Conservation (phyloP, 2,329 filamentous ascomycete species). For the Aspergillus sp. region DNA sequence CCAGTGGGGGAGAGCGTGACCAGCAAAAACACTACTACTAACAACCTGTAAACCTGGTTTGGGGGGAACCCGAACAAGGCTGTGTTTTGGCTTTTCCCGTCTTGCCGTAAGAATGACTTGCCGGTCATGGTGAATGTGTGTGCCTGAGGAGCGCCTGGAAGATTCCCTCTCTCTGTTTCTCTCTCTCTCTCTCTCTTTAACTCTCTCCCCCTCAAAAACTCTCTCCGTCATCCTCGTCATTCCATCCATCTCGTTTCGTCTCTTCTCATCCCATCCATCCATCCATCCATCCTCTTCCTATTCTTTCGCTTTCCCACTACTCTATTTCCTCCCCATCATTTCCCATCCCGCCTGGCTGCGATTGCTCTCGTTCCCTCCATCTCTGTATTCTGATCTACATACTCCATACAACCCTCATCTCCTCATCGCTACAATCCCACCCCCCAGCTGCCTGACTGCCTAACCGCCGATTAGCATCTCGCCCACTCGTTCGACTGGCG, state of each 20-base stretch:
- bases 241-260: neutral
- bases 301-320: neutral
- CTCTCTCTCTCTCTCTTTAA: slow-evolving; percentile 12
- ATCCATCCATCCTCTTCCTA: neutral
- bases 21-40: too few species aligned
- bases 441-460: slow-evolving; percentile 26
- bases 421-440: neutral
- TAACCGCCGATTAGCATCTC: slow-evolving; percentile 17
- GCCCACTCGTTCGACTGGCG: slow-evolving; percentile 15
- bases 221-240: neutral
- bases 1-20: too few species aligned
- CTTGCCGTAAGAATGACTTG: too few species aligned
- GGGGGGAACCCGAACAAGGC: too few species aligned
- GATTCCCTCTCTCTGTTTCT: slow-evolving; percentile 14
- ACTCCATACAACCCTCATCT: neutral
- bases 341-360: neutral
- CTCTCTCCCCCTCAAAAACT: neutral
- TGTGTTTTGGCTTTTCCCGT: too few species aligned
- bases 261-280: neutral
- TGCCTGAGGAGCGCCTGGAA: too few species aligned
- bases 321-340: neutral
- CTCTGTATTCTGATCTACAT: neutral
- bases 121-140: too few species aligned
- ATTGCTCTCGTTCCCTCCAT: neutral
- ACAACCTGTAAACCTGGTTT: too few species aligned